phyloP scores from a whole-genome alignment of 1,139 yeast genomes.

The Petasospora fabianii region DNA sequence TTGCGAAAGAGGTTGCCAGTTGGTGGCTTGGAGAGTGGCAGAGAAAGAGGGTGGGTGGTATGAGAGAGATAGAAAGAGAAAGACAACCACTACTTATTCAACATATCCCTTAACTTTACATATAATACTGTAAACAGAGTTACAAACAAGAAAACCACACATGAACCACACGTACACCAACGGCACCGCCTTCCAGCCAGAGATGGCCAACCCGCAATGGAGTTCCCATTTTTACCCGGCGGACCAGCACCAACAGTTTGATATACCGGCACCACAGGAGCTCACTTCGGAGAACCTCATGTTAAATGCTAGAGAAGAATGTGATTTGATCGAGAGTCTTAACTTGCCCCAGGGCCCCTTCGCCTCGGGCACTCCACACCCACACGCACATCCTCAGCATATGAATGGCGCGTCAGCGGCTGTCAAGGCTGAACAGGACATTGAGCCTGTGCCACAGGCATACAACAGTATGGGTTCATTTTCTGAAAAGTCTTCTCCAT shows the following conservation, averaged over 20 bases:
- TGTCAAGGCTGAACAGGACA: constrained; percentile 6
- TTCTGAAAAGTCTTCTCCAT: constrained; percentile 18
- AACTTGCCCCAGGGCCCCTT: constrained; percentile 4
- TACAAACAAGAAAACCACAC: too few species aligned
- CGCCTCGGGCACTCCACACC: background rate
- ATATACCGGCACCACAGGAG: constrained; percentile 4
- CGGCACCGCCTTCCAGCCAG: constrained; percentile 3
- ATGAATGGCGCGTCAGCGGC: background rate
- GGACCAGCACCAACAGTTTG: background rate
- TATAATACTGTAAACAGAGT: too few species aligned
- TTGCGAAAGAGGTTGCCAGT: too few species aligned
- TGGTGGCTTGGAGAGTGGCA: too few species aligned
- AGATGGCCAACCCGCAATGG: constrained; percentile 1
- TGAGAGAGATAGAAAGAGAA: too few species aligned
- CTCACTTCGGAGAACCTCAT: constrained; percentile 14
- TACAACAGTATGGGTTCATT: constrained; percentile 1
- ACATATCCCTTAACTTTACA: too few species aligned
- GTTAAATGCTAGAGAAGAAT: constrained; percentile 13
- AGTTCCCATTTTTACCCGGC: background rate
- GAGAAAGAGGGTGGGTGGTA: too few species aligned
- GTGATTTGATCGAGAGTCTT: constrained; percentile 8
- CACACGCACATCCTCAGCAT: background rate
- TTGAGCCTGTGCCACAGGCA: constrained; percentile 3
- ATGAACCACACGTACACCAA: constrained; percentile 12
- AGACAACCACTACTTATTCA: too few species aligned